These are phyloP conservation scores for Entomortierella parvispora DNA, from an alignment of 192 early-diverging fungal species.

Conservation along the genomic window DNA sequence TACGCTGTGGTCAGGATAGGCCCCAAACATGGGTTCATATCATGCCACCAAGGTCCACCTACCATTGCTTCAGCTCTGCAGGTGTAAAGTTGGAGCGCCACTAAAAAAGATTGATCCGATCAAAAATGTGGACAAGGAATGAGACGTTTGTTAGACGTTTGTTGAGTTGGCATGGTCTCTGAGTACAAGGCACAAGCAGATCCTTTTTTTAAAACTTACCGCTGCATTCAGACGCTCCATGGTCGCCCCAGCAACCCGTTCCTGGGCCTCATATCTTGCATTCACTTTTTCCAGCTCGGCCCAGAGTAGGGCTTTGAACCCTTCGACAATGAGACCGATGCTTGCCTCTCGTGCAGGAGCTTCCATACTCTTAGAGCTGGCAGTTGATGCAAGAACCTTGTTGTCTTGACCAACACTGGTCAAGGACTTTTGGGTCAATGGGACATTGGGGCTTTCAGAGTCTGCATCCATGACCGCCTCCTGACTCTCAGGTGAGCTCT, in stretches of 20 bases:
- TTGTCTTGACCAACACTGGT: not conserved
- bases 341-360: slow-evolving; percentile 9
- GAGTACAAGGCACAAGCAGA: too few species aligned
- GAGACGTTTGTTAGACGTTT: too few species aligned
- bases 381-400: not conserved
- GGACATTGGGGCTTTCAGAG: not conserved
- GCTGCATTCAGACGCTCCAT: slow-evolving; percentile 51
- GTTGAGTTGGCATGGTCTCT: too few species aligned
- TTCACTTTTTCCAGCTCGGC: slow-evolving; percentile 64
- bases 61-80: slow-evolving; percentile 45
- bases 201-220: too few species aligned
- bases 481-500: not conserved
- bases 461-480: not conserved
- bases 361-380: not conserved
- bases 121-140: not conserved
- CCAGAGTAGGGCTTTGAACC: slow-evolving; percentile 53
- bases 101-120: slow-evolving; percentile 5
- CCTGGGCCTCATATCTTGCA: slow-evolving; percentile 54
- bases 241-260: slow-evolving; percentile 31
- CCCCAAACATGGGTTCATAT: not conserved
- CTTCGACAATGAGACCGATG: slow-evolving; percentile 30
- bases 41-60: not conserved
- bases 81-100: slow-evolving; percentile 49
- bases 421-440: not conserved
- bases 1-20: not conserved